A percentile compares a stretch with the other conserved stretches of the same genome.
These are phyloP conservation scores for Xenosphaeropsis pyriputrescens DNA, from an alignment of 2,329 filamentous ascomycete genomes.

Conservation along the genomic window DNA sequence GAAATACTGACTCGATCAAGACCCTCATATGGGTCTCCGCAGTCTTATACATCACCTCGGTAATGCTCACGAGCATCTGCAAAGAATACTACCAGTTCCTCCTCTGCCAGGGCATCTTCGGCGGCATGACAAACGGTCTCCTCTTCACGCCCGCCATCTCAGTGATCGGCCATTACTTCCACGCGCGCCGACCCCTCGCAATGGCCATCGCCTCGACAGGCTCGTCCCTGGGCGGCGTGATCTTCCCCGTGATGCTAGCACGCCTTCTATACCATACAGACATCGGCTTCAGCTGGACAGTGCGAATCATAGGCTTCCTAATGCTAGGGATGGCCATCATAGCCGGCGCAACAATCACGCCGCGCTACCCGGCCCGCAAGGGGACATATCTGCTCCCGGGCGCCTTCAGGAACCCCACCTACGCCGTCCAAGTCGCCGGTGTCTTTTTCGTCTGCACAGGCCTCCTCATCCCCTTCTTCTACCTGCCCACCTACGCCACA, in stretches of 20 bases:
- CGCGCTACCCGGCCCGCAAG: conserved; percentile 23
- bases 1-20: neutral
- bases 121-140: conserved; percentile 19
- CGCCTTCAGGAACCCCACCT: conserved; percentile 20
- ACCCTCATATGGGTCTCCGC: too few relatives aligned
- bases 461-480: conserved; percentile 10
- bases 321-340: conserved; percentile 34
- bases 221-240: conserved; percentile 33
- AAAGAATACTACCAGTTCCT: conserved; percentile 25
- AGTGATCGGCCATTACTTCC: conserved; percentile 25
- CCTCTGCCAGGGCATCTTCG: conserved; percentile 20
- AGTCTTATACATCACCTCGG: conserved; percentile 7
- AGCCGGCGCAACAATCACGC: conserved; percentile 31
- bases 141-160: conserved; percentile 22
- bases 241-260: conserved; percentile 42
- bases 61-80: conserved; percentile 23
- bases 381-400: conserved; percentile 28
- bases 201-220: conserved; percentile 27
- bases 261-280: conserved; percentile 10
- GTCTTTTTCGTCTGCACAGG: conserved; percentile 25
- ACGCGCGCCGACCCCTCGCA: conserved; percentile 20
- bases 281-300: conserved; percentile 38
- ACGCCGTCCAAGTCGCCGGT: conserved; percentile 19
- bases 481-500: conserved; percentile 7
- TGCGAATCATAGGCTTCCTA: conserved; percentile 36